Conservation (phyloP, 2,329 filamentous ascomycete species). For the Aureobasidium pullulans region DNA sequence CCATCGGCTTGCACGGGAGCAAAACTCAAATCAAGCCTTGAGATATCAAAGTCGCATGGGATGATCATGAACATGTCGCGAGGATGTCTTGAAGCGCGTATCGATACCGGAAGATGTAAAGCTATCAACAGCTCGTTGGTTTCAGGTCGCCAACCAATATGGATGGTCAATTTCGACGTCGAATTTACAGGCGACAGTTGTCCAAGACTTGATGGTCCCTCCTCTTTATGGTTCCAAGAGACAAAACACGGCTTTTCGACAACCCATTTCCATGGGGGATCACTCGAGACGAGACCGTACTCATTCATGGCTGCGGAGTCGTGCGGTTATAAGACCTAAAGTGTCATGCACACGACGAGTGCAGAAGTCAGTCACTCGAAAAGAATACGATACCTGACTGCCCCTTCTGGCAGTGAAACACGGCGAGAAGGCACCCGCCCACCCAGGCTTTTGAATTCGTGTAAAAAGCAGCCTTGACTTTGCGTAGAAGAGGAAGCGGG, state of each 20-base stretch:
- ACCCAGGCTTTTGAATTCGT: neutral
- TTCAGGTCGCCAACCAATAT: neutral
- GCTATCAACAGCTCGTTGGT: neutral
- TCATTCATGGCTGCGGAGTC: neutral
- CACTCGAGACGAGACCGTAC: neutral
- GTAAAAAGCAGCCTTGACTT: neutral
- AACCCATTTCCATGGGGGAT: neutral
- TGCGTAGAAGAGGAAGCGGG: neutral
- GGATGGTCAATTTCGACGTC: neutral
- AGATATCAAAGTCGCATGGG: neutral
- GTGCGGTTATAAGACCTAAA: neutral
- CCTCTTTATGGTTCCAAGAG: neutral
- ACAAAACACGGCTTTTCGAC: neutral
- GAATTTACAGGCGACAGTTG: neutral
- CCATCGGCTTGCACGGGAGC: neutral
- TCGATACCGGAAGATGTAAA: conserved; percentile 1
- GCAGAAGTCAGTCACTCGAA: too few relatives aligned
- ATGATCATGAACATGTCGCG: conserved; percentile 6
- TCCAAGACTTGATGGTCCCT: neutral
- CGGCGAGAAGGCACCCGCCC: neutral
- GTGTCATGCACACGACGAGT: too few relatives aligned
- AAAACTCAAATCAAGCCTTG: neutral
- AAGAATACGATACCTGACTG: neutral
- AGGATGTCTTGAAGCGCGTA: neutral
- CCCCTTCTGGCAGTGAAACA: neutral